Conservation (phyloP, 257 asterid genomes). For the Scutellaria minor region DNA sequence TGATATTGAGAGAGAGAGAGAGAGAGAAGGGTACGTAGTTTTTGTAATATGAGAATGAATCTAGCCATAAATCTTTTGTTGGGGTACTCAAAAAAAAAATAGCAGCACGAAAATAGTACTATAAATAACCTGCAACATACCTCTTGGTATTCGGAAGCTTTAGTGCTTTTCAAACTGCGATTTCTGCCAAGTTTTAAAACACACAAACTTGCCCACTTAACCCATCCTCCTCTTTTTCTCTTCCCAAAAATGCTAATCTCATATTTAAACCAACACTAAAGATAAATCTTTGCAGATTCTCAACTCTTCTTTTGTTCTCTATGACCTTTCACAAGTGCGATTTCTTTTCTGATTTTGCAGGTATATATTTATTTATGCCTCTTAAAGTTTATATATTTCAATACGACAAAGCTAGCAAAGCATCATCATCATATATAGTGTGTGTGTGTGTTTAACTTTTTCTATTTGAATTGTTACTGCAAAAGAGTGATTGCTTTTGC, state of each 20-base stretch:
- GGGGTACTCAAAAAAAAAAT: conserved; percentile 9
- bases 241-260: conserved; percentile 35
- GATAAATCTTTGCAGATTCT: conserved; percentile 26
- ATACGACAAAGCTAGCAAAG: not conserved
- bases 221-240: conserved; percentile 24
- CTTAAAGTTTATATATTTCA: conserved; percentile 11
- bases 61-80: conserved; percentile 16
- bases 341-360: conserved; percentile 34
- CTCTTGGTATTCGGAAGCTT: conserved; percentile 29
- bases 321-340: conserved; percentile 38
- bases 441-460: not conserved
- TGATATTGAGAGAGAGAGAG: not conserved
- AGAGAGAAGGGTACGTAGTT: not conserved
- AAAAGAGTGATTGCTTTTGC: not conserved
- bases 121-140: conserved; percentile 27
- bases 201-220: conserved; percentile 15
- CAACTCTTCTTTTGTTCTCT: conserved; percentile 15
- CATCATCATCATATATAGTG: not conserved
- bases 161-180: conserved; percentile 15
- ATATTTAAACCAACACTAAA: not conserved
- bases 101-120: not conserved
- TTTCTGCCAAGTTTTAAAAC: not conserved
- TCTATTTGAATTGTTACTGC: not conserved
- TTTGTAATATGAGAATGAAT: too few relatives aligned
- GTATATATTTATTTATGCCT: conserved; percentile 28